Evolutionary conservation across 2,329 filamentous ascomycete species (phyloP), one percentile per base, ranked within the genome.

Genomic region (Ilyonectria robusta): DNA sequence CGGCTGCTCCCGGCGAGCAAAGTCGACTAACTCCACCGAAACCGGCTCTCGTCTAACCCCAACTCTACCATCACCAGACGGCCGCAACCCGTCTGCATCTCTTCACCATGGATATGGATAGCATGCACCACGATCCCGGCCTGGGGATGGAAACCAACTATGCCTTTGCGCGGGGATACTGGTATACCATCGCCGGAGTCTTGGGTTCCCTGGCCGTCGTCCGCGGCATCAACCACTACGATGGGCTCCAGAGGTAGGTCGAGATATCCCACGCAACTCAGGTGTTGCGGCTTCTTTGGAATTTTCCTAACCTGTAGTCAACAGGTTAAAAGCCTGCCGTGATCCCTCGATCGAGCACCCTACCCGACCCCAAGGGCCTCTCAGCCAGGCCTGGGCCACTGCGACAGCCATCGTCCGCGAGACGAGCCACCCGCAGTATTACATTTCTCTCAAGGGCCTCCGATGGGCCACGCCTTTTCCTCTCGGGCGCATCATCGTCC

Each of bases 401-500:
- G 76, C 84, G 47, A 90, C 88, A 0, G 88, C 89, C 17, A 76
- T 91, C 46, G 70, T 81, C 5, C 87, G 89, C 72, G 89, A 91
- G 76, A 77, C 84, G 48, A 82, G 84, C 73, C 88, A 88, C 67
- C 88, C 87, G 0, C 88, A 89, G 72, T 74, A 86, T 62, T 85
- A 85, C 69, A 74, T 89, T 46, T 79, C 84, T 3, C 65, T 81
- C 33, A 81, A 79, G 42, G 81, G 81, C 62, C 70, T 89, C 3
- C 81, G 83, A 17, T 91, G 88, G 88, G 78, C 88, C 59, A 87
- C 87, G 1, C 89, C 89, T 13, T 88, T 88, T 23, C 84, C 89
- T 0, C 78, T 87, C 44, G 89, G 89, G n/a, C 86, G 86, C 23
- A 76, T 88, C 6, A 74, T 91, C 13, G 74, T 88, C 31, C 78